Percentiles rank a stretch among this genome's conserved stretches.
Conservation (phyloP, 352 stramenopile genomes). For the Pythium plurisporium region DNA sequence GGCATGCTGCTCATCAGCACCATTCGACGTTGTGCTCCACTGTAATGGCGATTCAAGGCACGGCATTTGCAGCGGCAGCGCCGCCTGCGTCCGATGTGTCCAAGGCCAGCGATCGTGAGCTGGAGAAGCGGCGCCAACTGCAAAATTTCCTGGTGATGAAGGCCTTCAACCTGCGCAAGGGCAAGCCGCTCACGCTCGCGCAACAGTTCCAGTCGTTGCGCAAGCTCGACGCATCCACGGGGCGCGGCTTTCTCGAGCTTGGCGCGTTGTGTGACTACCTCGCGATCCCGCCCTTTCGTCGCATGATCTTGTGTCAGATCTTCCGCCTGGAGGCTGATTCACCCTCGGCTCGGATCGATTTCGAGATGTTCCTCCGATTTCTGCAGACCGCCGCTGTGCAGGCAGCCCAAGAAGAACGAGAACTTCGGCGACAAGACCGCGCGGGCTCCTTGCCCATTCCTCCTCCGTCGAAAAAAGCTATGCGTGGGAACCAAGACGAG, state of each 20-base stretch:
- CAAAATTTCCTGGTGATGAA: slow-evolving; percentile 80
- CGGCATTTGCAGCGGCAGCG: background rate
- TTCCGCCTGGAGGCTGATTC: slow-evolving; percentile 38
- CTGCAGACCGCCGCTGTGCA: slow-evolving; percentile 51
- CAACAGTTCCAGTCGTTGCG: slow-evolving; percentile 65
- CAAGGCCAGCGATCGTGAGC: slow-evolving; percentile 6
- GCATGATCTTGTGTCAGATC: slow-evolving; percentile 48
- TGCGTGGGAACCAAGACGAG: slow-evolving; percentile 2
- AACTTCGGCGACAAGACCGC: slow-evolving; percentile 15
- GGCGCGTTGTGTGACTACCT: slow-evolving; percentile 67
- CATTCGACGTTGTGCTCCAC: too few relatives aligned
- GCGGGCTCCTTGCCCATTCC: slow-evolving; percentile 17
- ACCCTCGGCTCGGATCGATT: slow-evolving; percentile 27
- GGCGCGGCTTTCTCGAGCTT: slow-evolving; percentile 41
- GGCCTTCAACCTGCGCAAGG: slow-evolving; percentile 72
- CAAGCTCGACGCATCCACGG: slow-evolving; percentile 16
- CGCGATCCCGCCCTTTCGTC: slow-evolving; percentile 58
- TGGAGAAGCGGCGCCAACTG: slow-evolving; percentile 50
- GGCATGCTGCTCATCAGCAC: too few relatives aligned
- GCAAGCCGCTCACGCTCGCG: slow-evolving; percentile 42
- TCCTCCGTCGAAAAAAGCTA: background rate
- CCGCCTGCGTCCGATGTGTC: background rate
- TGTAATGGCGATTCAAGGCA: background rate
- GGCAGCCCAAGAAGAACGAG: slow-evolving; percentile 41
- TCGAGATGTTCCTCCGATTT: slow-evolving; percentile 63